A percentile compares a stretch with the other conserved stretches of the same genome.
These are phyloP conservation scores for Physcomitrellopsis africana DNA, from an alignment of 225 moss, liverwort and hornwort species.

Conservation along the genomic window DNA sequence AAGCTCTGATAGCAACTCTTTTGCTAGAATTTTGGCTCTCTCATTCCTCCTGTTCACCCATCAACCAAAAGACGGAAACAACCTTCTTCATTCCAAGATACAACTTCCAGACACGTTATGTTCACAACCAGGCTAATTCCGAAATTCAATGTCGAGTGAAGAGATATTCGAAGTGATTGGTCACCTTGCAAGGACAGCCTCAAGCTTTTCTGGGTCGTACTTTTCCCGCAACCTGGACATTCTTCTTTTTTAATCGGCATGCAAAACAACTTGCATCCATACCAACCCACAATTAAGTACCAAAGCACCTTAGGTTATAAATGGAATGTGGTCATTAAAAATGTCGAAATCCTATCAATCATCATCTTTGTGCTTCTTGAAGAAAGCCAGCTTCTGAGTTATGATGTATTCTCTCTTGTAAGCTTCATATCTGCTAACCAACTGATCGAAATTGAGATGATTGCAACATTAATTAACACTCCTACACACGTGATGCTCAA, in stretches of 20 bases:
- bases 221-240: slow-evolving; percentile 70
- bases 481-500: no score
- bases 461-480: not conserved
- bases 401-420: slow-evolving; percentile 70
- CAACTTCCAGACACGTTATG: not conserved
- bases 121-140: no score
- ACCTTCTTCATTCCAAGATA: not conserved
- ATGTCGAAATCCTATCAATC: slow-evolving; percentile 52
- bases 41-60: slow-evolving; percentile 59
- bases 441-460: not conserved
- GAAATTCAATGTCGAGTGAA: no score
- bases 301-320: no score
- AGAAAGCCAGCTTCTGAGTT: slow-evolving; percentile 69
- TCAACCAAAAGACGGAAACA: not conserved
- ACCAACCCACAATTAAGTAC: not conserved
- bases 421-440: slow-evolving; percentile 62
- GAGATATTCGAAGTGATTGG: no score
- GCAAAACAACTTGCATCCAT: not conserved
- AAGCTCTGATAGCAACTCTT: slow-evolving; percentile 60
- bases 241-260: not conserved
- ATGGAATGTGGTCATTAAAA: not conserved
- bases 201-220: slow-evolving; percentile 78
- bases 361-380: slow-evolving; percentile 76
- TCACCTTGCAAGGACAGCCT: slow-evolving; percentile 38
- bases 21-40: slow-evolving; percentile 64